Evolutionary conservation across 768 basidiomycete species (phyloP).

Genomic region (Lentinula raphanica): DNA sequence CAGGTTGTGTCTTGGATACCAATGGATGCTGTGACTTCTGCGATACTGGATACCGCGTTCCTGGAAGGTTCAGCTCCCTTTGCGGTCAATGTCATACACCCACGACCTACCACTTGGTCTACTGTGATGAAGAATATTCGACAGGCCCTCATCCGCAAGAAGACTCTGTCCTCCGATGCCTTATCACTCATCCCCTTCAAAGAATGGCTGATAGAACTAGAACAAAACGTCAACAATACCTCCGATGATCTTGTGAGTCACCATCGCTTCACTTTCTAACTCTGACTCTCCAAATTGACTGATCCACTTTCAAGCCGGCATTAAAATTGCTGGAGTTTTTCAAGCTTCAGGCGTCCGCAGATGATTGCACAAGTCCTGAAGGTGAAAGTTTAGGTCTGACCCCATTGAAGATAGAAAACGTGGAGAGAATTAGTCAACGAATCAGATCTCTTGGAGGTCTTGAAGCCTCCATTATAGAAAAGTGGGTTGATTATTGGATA

Average conservation of each 20-base stretch:
- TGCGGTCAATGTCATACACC: slow-evolving; percentile 31
- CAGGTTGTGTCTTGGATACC: slow-evolving; percentile 33
- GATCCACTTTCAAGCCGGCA: slow-evolving; percentile 22
- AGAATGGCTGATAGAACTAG: slow-evolving; percentile 17
- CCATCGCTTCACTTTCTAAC: neutral
- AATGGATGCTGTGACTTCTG: slow-evolving; percentile 21
- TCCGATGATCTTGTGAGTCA: slow-evolving; percentile 14
- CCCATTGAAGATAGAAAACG: slow-evolving; percentile 22
- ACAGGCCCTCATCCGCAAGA: neutral
- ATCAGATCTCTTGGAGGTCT: slow-evolving; percentile 25
- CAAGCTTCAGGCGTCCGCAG: slow-evolving; percentile 14
- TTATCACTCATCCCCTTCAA: slow-evolving; percentile 15
- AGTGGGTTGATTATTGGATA: slow-evolving; percentile 38
- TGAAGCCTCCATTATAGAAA: slow-evolving; percentile 17
- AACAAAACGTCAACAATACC: slow-evolving; percentile 6
- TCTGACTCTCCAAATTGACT: neutral
- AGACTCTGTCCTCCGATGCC: neutral
- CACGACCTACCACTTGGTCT: slow-evolving; percentile 27
- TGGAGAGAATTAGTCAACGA: slow-evolving; percentile 26
- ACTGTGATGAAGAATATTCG: slow-evolving; percentile 16
- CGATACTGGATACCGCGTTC: slow-evolving; percentile 27
- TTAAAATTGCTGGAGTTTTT: slow-evolving; percentile 32
- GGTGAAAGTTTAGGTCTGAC: slow-evolving; percentile 21
- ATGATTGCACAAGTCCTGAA: slow-evolving; percentile 5
- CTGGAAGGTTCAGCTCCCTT: slow-evolving; percentile 10